Conservation (phyloP, 257 asterid species). For the Gentiana macrophylla region DNA sequence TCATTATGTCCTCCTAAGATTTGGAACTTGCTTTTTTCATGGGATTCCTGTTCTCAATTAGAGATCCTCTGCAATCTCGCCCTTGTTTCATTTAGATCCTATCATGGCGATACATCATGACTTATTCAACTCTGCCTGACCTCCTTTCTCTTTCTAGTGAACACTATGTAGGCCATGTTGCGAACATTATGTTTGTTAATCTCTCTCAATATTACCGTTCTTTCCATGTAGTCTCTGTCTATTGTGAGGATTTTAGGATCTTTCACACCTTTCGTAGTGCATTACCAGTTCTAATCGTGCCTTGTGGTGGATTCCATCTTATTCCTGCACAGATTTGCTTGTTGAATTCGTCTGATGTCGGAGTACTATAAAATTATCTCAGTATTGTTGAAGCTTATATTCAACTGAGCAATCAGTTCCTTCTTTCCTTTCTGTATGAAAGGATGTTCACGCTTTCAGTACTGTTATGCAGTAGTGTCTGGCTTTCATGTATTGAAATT, state of each 20-base stretch:
- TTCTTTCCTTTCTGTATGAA: neutral
- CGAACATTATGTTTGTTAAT: conserved; percentile 19
- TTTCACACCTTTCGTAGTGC: conserved; percentile 30
- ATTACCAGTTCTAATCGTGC: conserved; percentile 14
- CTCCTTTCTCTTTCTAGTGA: conserved; percentile 36
- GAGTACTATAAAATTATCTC: conserved; percentile 1
- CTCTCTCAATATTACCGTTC: conserved; percentile 23
- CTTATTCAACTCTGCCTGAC: conserved; percentile 25
- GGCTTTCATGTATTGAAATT: neutral
- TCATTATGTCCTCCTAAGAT: conserved; percentile 74
- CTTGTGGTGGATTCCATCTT: conserved; percentile 14
- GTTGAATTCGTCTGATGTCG: conserved; percentile 1
- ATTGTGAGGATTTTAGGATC: conserved; percentile 27
- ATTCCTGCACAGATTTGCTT: conserved; percentile 13
- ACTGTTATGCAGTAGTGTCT: neutral
- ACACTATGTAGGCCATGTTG: conserved; percentile 22
- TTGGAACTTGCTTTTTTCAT: conserved; percentile 17
- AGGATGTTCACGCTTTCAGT: conserved; percentile 2
- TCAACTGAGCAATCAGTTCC: neutral
- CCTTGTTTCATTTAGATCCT: conserved; percentile 36
- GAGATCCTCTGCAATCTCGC: conserved; percentile 21
- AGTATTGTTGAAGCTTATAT: neutral
- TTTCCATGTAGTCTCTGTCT: conserved; percentile 30
- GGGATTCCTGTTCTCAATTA: conserved; percentile 17
- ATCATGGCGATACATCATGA: conserved; percentile 16